Conservation (phyloP, 495 filamentous ascomycete genomes). For the Xylaria palmicola region DNA sequence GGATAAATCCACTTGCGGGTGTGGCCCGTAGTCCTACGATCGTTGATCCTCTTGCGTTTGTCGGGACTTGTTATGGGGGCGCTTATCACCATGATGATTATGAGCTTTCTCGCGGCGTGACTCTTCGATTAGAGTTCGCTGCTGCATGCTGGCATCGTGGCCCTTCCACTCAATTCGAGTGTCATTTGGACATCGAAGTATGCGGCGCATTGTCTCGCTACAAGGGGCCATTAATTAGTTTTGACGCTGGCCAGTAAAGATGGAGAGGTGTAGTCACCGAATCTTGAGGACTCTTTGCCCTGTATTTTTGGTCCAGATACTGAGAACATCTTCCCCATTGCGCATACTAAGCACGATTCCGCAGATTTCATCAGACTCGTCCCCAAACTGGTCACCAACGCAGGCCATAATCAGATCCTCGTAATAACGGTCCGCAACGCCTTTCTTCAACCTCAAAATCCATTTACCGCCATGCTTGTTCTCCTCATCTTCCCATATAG, state of each 20-base stretch:
- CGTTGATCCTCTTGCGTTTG: constrained; percentile 32
- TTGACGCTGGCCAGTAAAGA: background rate
- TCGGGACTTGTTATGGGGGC: constrained; percentile 33
- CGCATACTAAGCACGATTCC: constrained; percentile 91
- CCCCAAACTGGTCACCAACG: constrained; percentile 91
- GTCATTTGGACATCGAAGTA: constrained; percentile 79
- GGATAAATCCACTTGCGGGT: too few relatives aligned
- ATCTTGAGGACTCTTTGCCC: constrained; percentile 95
- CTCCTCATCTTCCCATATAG: constrained; percentile 97
- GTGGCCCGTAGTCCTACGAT: constrained; percentile 14
- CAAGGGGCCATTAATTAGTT: constrained; percentile 5
- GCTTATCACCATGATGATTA: constrained; percentile 45
- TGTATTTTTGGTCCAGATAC: constrained; percentile 92
- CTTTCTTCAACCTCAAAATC: constrained; percentile 94
- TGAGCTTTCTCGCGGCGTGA: constrained; percentile 73
- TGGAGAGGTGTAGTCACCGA: constrained; percentile 56
- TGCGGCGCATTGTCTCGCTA: constrained; percentile 90
- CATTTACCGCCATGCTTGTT: constrained; percentile 97
- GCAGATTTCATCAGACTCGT: constrained; percentile 92
- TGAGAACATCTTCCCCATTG: constrained; percentile 94
- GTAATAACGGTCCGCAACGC: constrained; percentile 95
- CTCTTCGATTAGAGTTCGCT: constrained; percentile 77
- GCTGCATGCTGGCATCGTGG: constrained; percentile 79
- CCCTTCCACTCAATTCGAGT: constrained; percentile 94
- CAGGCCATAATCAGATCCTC: constrained; percentile 91